Conservation (phyloP, 2,329 filamentous ascomycete species). For the Mariannaea sp. region DNA sequence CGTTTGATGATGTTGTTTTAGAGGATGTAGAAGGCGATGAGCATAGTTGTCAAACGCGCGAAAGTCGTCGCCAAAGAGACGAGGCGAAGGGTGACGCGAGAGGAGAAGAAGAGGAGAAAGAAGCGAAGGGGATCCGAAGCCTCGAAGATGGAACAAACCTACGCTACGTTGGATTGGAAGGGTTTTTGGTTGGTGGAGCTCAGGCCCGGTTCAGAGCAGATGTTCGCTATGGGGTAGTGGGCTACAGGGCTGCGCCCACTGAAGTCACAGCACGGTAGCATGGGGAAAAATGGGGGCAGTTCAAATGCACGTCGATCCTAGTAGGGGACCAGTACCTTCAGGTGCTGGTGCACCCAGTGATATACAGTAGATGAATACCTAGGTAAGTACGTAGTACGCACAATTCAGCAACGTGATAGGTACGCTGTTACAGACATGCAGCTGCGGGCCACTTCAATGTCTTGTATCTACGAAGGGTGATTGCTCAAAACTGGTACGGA, state of each 20-base stretch:
- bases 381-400: too few species aligned
- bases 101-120: constrained; percentile 11
- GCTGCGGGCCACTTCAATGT: too few species aligned
- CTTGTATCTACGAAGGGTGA: too few species aligned
- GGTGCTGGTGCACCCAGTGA: too few species aligned
- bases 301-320: not conserved
- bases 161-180: too few species aligned
- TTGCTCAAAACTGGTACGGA: too few species aligned
- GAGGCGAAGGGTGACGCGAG: constrained; percentile 24
- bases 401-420: too few species aligned
- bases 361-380: too few species aligned
- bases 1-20: not conserved
- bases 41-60: constrained; percentile 9
- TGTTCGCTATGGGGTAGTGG: not conserved
- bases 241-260: not conserved
- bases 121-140: constrained; percentile 17
- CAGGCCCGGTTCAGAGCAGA: not conserved
- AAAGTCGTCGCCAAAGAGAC: constrained; percentile 26
- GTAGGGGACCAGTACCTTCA: too few species aligned
- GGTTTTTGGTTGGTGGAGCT: constrained; percentile 16
- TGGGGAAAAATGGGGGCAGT: too few species aligned
- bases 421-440: too few species aligned
- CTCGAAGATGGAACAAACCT: constrained; percentile 28
- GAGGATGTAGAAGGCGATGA: not conserved
- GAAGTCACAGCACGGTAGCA: not conserved